These are phyloP conservation scores for Pseudogymnoascus sp. DNA, from an alignment of 2,329 filamentous ascomycete genomes.

Conservation along the genomic window DNA sequence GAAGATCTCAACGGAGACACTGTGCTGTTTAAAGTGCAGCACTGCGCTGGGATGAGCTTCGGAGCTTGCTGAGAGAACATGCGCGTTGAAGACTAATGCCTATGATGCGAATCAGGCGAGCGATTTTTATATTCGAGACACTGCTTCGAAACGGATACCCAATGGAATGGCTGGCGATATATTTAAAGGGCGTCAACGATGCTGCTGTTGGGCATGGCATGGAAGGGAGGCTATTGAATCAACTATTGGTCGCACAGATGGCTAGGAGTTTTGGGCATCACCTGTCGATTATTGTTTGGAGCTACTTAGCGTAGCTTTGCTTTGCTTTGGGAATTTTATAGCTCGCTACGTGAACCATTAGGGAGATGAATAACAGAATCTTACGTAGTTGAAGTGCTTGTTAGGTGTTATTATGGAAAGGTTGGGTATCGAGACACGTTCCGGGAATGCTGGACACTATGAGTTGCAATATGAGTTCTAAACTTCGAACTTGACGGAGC, in stretches of 20 bases:
- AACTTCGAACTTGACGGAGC: not conserved
- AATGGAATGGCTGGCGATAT: not conserved
- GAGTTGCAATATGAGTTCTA: not conserved
- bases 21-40: slow-evolving; percentile 23
- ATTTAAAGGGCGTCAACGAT: not conserved
- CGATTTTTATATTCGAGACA: not conserved
- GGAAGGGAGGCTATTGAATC: not conserved
- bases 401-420: not conserved
- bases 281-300: not conserved
- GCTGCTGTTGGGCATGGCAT: not conserved
- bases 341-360: not conserved
- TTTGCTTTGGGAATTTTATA: not conserved
- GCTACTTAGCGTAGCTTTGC: not conserved
- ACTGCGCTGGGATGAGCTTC: slow-evolving; percentile 18
- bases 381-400: not conserved
- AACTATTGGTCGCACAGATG: not conserved
- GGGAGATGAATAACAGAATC: not conserved
- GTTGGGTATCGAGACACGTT: not conserved
- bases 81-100: not conserved
- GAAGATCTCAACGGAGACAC: slow-evolving; percentile 17
- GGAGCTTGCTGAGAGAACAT: not conserved
- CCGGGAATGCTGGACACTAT: not conserved
- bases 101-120: not conserved
- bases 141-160: not conserved
- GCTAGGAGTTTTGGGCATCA: not conserved